Percentiles rank a stretch among this genome's conserved stretches.
phyloP scores from a whole-genome alignment of 176 grass and related monocot species.

The Echinochloa phyllopogon region DNA sequence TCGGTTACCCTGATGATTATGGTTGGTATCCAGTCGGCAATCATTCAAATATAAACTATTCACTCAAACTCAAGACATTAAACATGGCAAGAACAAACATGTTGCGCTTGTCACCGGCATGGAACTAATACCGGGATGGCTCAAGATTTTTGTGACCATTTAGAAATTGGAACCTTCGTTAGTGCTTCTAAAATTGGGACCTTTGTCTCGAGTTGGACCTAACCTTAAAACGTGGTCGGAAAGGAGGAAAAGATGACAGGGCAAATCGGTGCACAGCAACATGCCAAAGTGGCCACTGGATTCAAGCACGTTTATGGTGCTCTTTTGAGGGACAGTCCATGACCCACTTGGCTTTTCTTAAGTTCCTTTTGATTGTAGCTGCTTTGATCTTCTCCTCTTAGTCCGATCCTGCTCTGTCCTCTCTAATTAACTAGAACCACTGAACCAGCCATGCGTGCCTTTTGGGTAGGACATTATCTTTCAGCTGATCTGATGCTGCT shows the following conservation, averaged over 20 bases:
- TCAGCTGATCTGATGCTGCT: neutral
- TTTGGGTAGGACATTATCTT: neutral
- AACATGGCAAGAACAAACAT: neutral
- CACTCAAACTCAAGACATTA: neutral
- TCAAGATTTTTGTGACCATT: neutral
- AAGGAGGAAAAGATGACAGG: neutral
- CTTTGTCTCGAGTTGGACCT: constrained; percentile 14
- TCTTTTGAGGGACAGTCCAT: constrained; percentile 17
- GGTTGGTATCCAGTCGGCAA: neutral
- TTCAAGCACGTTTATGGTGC: constrained; percentile 57
- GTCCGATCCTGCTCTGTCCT: neutral
- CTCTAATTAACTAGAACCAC: constrained; percentile 10
- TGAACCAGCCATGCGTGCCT: neutral
- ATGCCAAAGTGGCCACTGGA: constrained; percentile 53
- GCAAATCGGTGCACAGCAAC: constrained; percentile 28
- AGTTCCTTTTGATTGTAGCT: neutral
- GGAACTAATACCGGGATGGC: neutral
- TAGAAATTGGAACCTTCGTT: constrained; percentile 23
- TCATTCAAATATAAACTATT: neutral
- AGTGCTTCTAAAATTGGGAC: constrained; percentile 3
- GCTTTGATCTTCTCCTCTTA: constrained; percentile 11
- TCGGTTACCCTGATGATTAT: neutral
- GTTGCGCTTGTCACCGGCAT: neutral
- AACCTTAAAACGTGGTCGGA: constrained; percentile 31
- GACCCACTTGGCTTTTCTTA: constrained; percentile 37